These are phyloP conservation scores for Aureobasidium leucospermi DNA, from an alignment of 2,329 filamentous ascomycete genomes.

Conservation along the genomic window DNA sequence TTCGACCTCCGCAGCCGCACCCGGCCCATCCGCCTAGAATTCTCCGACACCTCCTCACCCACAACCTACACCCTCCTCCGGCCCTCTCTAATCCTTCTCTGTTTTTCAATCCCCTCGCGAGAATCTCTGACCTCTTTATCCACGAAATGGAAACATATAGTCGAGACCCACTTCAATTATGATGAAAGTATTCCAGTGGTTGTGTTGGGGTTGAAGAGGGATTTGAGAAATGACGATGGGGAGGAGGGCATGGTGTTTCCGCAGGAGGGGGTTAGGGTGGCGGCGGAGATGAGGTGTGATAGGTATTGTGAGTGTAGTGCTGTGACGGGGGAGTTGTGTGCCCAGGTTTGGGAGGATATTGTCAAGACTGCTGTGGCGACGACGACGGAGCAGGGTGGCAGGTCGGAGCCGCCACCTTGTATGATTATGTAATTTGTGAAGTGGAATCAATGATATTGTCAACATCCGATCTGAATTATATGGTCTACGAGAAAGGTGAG, in stretches of 20 bases:
- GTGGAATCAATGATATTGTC: not conserved
- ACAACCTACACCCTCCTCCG: slow-evolving; percentile 49
- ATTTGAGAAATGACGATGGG: slow-evolving; percentile 43
- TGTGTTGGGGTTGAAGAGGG: slow-evolving; percentile 52
- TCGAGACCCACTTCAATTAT: slow-evolving; percentile 47
- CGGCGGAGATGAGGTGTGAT: slow-evolving; percentile 54
- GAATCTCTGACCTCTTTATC: slow-evolving; percentile 42
- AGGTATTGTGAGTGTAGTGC: slow-evolving; percentile 58
- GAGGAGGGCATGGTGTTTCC: slow-evolving; percentile 38
- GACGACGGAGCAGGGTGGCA: slow-evolving; percentile 47
- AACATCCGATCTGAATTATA: too few relatives aligned
- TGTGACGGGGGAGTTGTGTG: slow-evolving; percentile 52
- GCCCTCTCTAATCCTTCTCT: slow-evolving; percentile 50
- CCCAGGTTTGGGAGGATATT: slow-evolving; percentile 54
- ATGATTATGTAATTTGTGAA: slow-evolving; percentile 30
- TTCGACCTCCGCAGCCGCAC: slow-evolving; percentile 53
- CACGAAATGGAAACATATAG: slow-evolving; percentile 35
- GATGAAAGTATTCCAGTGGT: slow-evolving; percentile 49
- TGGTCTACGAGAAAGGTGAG: too few relatives aligned
- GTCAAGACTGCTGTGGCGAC: slow-evolving; percentile 52
- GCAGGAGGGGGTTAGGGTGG: slow-evolving; percentile 42
- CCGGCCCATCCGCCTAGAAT: slow-evolving; percentile 47
- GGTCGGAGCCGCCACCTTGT: slow-evolving; percentile 36
- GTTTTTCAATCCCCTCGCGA: slow-evolving; percentile 52
- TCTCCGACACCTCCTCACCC: slow-evolving; percentile 51